Base-by-base conservation (phyloP, 2,329 filamentous ascomycete genomes). In the Trichoderma oligosporum region DNA sequence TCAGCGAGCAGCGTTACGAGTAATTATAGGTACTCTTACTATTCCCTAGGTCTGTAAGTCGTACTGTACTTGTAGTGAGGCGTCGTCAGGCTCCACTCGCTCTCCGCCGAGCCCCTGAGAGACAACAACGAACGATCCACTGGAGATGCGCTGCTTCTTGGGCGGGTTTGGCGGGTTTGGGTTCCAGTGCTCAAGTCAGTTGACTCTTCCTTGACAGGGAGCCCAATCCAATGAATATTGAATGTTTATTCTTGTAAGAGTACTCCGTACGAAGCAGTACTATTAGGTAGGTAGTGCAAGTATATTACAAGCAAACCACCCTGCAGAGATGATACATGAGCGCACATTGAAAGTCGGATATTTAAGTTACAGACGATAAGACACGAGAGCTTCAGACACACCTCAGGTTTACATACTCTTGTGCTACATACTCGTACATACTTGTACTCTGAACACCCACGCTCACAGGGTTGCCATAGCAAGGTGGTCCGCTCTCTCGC, bases 161-260 rank as follows among this genome's bases (percentile, higher is more conserved):
- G 48, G 52, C 52, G 52, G 52, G 52, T 55, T 55, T 55, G 39
- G 52, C 52, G 52, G 52, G 38, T 55, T 46, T 39, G 52, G 52
- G 52, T 55, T 46, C 52, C 52, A 55, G 52, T 41, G 41, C 46
- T 29, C 52, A 56, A 42, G 53, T 56, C 53, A 56, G 53, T 56
- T 56, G 53, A 56, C 53, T 44, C 33, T 31, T 31, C 27, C 27
- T 55, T 41, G 39, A 41, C 52, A 55, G 52, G 52, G 52, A 55
- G 52, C 52, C 52, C 52, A 45, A 55, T 46, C 18, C 41, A 24
- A 27, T 35, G 49, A 35, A 38, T 54, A 20, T 25, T 39, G 20
- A 24, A 27, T 35, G 49, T 44, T 39, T 54, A 20, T 25, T 39
- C 39, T 54, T 31, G 49, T 42, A 35, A 20, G 49, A 44, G 39